Evolutionary conservation across 2,329 filamentous ascomycete species (phyloP).

Genomic region (Saccharata proteae): DNA sequence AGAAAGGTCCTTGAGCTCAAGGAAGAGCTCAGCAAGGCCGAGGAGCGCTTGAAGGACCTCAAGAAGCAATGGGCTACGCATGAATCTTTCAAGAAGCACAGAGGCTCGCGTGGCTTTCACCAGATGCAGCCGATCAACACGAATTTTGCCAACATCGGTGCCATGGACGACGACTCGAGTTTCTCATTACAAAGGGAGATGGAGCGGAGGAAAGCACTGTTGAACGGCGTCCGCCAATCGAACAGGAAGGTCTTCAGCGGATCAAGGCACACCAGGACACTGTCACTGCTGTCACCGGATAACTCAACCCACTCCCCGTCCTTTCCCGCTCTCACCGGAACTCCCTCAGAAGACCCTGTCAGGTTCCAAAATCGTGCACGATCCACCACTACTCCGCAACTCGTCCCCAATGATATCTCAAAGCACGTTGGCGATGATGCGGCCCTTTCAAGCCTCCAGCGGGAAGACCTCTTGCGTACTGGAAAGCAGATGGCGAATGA

Average conservation of each 20-base stretch:
- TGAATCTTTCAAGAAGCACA: constrained; percentile 62
- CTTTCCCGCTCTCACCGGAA: constrained; percentile 26
- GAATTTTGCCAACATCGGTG: constrained; percentile 19
- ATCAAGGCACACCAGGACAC: constrained; percentile 48
- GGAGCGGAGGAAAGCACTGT: constrained; percentile 59
- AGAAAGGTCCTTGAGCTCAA: constrained; percentile 78
- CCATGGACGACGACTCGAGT: constrained; percentile 28
- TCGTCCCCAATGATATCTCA: constrained; percentile 17
- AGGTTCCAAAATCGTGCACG: constrained; percentile 11
- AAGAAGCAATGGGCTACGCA: constrained; percentile 76
- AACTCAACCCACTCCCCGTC: constrained; percentile 18
- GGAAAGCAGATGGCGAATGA: constrained; percentile 77
- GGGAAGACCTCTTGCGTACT: constrained; percentile 25
- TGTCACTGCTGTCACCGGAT: constrained; percentile 72
- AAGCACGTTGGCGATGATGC: constrained; percentile 16
- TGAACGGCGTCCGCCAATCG: constrained; percentile 38
- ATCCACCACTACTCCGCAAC: constrained; percentile 22
- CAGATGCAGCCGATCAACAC: constrained; percentile 44
- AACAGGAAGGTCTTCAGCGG: constrained; percentile 51
- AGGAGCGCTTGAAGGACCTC: constrained; percentile 60
- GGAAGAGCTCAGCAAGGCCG: constrained; percentile 78
- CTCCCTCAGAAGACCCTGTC: constrained; percentile 16
- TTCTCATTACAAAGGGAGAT: constrained; percentile 49
- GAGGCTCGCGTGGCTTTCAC: constrained; percentile 29
- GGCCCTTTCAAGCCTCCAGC: constrained; percentile 20